A percentile compares a stretch with the other conserved stretches of the same genome.
These are phyloP conservation scores for Ormosia semicastrata DNA, from an alignment of 306 rosid species.

Conservation along the genomic window DNA sequence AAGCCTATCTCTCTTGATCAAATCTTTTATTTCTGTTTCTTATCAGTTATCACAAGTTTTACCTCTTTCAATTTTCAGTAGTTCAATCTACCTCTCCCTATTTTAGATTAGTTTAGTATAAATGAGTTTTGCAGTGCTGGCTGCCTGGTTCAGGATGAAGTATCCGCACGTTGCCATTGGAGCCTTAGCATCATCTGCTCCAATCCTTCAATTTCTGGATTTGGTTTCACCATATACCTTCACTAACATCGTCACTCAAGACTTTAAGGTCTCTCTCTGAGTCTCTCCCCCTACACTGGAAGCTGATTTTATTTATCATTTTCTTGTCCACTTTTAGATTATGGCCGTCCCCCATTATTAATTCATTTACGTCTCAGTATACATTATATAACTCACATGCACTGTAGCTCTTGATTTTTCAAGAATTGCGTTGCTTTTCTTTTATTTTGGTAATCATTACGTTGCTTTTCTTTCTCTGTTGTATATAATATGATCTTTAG, in stretches of 20 bases:
- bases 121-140: conserved; percentile 59
- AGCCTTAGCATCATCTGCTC: conserved; percentile 86
- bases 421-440: not conserved
- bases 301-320: too few species aligned
- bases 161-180: conserved; percentile 82
- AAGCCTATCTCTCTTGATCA: not conserved
- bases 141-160: conserved; percentile 86
- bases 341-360: not conserved
- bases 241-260: conserved; percentile 49
- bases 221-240: conserved; percentile 65
- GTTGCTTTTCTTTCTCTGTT: not conserved
- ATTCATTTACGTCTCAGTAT: not conserved
- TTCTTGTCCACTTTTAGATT: too few species aligned
- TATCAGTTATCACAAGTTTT: not conserved
- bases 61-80: not conserved
- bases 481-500: conserved; percentile 24
- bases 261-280: conserved; percentile 60
- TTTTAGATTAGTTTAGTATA: not conserved
- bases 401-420: not conserved
- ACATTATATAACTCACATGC: not conserved
- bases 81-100: not conserved
- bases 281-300: not conserved
- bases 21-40: not conserved
- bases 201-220: conserved; percentile 64
- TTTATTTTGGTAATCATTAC: too few species aligned